Base-by-base conservation (phyloP, 192 early-diverging fungal species). In the Umbelopsis isabellina region DNA sequence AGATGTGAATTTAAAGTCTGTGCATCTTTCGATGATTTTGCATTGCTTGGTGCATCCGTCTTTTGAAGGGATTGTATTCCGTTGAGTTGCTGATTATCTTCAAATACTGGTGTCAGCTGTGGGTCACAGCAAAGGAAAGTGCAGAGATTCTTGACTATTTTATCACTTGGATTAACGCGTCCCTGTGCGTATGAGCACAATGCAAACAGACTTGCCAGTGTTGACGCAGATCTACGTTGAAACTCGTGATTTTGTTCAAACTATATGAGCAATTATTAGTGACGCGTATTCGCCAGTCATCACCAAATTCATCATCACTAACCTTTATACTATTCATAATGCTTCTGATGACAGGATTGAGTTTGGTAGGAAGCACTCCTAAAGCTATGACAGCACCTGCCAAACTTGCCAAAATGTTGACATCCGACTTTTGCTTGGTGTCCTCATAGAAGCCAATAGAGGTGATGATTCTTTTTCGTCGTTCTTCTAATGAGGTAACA, bases 311-410 rank as follows among this genome's bases (percentile, higher is more conserved):
- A 16, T 23, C 49, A 35, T 50, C 72, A 88, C 84, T 27, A 89
- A 87, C 75, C 77, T 95, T 93, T 67, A 97, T 82, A 16, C 90
- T 87, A 48, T 91, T 88, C 94, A 97, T 98, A 30, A 99, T 77
- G 52, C 90, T 80, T 23, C 95, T 88, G 52, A 98, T 89, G 10
- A 99, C 79, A 0, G 90, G 87, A 69, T 92, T 96, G 9, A 97
- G 83, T 75, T 94, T 96, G 0, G 80, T 66, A 8, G 98, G 96
- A 13, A 98, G 80, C 2, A 70, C 80, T 4, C 91, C 92, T 30
- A 97, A 69, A 9, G 87, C 86, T 0, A 97, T 90, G 3, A 96
- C 83, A 2, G 96, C 94, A 0, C 90, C 85, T n/a, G 96, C 91
- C 25, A 90, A 80, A 20, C 88, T 85, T 0, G 93, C 90, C 50